Percentiles rank a stretch among this genome's conserved stretches.
phyloP scores from a whole-genome alignment of 2,329 filamentous ascomycete species.

The Daldinia sp. region DNA sequence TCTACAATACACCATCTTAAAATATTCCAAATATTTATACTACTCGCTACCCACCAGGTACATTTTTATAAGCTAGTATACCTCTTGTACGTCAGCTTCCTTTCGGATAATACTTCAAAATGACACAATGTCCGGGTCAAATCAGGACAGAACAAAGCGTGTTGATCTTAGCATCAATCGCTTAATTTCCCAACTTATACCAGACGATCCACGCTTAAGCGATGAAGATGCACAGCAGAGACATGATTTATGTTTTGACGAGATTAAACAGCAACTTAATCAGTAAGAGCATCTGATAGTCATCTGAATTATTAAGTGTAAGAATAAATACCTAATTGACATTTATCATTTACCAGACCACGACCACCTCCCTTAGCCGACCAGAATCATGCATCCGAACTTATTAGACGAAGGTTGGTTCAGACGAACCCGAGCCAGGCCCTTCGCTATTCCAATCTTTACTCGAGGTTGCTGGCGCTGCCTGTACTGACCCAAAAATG shows the following conservation, averaged over 20 bases:
- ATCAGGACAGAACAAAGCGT: slow-evolving; percentile 70
- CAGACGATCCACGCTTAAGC: slow-evolving; percentile 72
- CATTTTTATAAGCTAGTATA: slow-evolving; percentile 5
- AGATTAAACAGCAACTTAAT: slow-evolving; percentile 65
- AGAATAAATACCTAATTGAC: slow-evolving; percentile 20
- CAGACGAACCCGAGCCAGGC: slow-evolving; percentile 83
- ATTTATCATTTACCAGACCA: slow-evolving; percentile 53
- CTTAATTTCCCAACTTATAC: slow-evolving; percentile 80
- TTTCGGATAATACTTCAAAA: slow-evolving; percentile 40
- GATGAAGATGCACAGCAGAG: slow-evolving; percentile 76
- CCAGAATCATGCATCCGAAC: slow-evolving; percentile 90
- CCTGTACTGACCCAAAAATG: slow-evolving; percentile 96
- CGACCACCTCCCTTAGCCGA: slow-evolving; percentile 71
- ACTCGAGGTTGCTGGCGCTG: slow-evolving; percentile 87
- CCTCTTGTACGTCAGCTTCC: neutral
- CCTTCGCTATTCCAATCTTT: slow-evolving; percentile 88
- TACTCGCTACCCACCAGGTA: neutral
- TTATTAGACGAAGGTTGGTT: slow-evolving; percentile 90
- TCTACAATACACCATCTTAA: slow-evolving; percentile 10
- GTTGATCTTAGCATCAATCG: slow-evolving; percentile 83
- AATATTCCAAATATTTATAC: slow-evolving; percentile 4
- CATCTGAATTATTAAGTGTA: too few relatives aligned
- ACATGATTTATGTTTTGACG: slow-evolving; percentile 70
- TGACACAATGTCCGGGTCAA: slow-evolving; percentile 66
- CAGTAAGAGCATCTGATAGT: slow-evolving; percentile 55